A percentile compares a stretch with the other conserved stretches of the same genome.
Evolutionary conservation across 2,329 filamentous ascomycete species (phyloP).

Genomic region (Ceratocystis eucalypticola): DNA sequence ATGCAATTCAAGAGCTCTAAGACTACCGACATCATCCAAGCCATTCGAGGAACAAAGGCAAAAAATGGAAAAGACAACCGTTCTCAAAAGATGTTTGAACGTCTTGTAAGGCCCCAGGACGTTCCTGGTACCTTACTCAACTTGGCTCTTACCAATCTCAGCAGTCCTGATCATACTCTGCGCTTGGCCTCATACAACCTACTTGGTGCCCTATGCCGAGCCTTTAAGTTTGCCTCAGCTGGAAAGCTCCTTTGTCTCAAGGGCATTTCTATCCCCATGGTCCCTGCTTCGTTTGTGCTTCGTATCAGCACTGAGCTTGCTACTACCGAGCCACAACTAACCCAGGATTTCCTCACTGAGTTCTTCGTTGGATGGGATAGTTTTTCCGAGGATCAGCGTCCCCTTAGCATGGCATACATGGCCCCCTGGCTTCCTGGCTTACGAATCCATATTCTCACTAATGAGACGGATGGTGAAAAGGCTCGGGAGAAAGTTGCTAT

Average conservation of each 20-base stretch:
- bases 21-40: conserved; percentile 49
- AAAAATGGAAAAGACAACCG: conserved; percentile 52
- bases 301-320: conserved; percentile 52
- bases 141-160: conserved; percentile 52
- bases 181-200: conserved; percentile 55
- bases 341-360: conserved; percentile 56
- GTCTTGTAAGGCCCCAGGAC: conserved; percentile 55
- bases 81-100: conserved; percentile 47
- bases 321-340: conserved; percentile 50
- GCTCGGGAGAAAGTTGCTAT: conserved; percentile 49
- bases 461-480: conserved; percentile 50
- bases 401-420: conserved; percentile 55
- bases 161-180: conserved; percentile 45
- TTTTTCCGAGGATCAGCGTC: conserved; percentile 52
- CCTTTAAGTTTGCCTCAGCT: conserved; percentile 52
- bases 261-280: conserved; percentile 49
- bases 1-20: conserved; percentile 59
- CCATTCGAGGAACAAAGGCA: conserved; percentile 48
- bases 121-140: conserved; percentile 57
- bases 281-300: conserved; percentile 51
- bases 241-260: conserved; percentile 48
- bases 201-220: conserved; percentile 50
- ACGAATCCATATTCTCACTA: conserved; percentile 44
- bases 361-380: conserved; percentile 62
- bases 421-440: conserved; percentile 53